These are phyloP conservation scores for Phaeophleospora eucalypticola DNA, from an alignment of 2,329 filamentous ascomycete species.

Conservation along the genomic window DNA sequence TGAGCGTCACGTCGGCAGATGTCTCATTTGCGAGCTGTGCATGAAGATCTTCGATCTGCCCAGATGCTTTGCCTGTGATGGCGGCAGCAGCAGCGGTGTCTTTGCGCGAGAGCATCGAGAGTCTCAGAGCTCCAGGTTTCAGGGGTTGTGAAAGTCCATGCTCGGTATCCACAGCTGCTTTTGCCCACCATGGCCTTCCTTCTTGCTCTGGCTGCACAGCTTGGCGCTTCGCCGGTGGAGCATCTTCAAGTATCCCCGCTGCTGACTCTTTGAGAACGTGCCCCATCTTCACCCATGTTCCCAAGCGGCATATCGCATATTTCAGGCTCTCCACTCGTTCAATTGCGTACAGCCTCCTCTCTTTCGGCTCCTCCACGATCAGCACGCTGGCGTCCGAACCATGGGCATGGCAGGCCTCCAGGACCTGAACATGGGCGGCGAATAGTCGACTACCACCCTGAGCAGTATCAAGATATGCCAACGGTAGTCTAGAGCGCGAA, in stretches of 20 bases:
- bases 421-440: conserved; percentile 58
- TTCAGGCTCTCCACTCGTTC: conserved; percentile 60
- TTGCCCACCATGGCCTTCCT: conserved; percentile 25
- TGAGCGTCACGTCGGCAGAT: neutral
- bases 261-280: conserved; percentile 41
- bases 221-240: conserved; percentile 20
- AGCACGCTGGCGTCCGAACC: conserved; percentile 49
- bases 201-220: conserved; percentile 10
- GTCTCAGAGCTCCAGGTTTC: neutral
- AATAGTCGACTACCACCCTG: conserved; percentile 53
- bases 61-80: neutral
- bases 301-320: conserved; percentile 66
- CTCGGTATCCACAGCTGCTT: conserved; percentile 13
- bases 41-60: neutral
- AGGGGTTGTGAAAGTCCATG: neutral
- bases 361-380: conserved; percentile 57
- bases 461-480: conserved; percentile 59
- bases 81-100: neutral
- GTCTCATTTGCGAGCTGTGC: neutral
- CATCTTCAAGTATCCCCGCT: conserved; percentile 29
- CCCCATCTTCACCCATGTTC: conserved; percentile 60
- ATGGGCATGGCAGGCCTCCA: conserved; percentile 58
- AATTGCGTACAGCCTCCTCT: conserved; percentile 56
- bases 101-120: neutral
- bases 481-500: conserved; percentile 55